Evolutionary conservation across 2,329 filamentous ascomycete genomes (phyloP).

Genomic region (Mycogone perniciosa): DNA sequence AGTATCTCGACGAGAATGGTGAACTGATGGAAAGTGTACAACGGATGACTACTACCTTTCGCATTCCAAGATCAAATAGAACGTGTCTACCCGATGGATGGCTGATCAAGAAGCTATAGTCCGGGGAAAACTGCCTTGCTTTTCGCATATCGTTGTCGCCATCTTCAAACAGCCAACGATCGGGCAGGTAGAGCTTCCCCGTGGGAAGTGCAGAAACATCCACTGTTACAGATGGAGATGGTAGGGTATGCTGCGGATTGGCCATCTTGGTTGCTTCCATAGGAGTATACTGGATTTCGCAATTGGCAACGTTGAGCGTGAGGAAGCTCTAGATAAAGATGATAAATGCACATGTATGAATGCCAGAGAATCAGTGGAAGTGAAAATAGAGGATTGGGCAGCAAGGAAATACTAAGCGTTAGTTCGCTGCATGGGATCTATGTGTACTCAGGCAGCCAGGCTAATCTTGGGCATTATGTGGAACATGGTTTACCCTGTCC

Average conservation of each 20-base stretch:
- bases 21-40: neutral
- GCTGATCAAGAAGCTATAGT: constrained; percentile 2
- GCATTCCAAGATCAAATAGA: neutral
- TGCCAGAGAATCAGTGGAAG: too few relatives aligned
- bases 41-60: neutral
- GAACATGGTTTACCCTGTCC: too few relatives aligned
- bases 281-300: too few relatives aligned
- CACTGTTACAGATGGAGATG: neutral
- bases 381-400: too few relatives aligned
- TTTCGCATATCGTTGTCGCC: neutral
- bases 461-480: too few relatives aligned
- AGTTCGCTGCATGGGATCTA: too few relatives aligned
- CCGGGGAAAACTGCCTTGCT: constrained; percentile 3
- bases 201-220: constrained; percentile 4
- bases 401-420: too few relatives aligned
- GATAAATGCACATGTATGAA: too few relatives aligned
- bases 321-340: too few relatives aligned
- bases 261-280: neutral
- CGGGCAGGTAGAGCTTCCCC: constrained; percentile 1
- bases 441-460: too few relatives aligned
- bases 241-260: neutral
- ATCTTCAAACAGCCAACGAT: constrained; percentile 6
- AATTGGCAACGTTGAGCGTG: too few relatives aligned
- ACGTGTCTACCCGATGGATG: neutral
- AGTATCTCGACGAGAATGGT: neutral